Evolutionary conservation across 441 rosid species (phyloP).

Genomic region (Gossypium aridum): DNA sequence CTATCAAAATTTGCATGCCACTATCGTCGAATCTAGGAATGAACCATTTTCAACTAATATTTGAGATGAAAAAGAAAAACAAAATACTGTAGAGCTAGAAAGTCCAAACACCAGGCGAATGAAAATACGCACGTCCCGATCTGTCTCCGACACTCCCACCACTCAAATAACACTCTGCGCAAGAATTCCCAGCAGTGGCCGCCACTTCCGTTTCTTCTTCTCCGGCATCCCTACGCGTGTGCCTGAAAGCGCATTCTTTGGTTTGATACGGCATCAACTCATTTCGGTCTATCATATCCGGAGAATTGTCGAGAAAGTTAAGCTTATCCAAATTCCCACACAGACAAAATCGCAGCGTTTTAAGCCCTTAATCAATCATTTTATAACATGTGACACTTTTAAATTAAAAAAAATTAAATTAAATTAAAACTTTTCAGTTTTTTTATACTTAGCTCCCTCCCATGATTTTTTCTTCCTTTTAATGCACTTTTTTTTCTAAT

Average conservation of each 20-base stretch:
- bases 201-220: constrained; percentile 1
- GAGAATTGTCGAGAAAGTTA: constrained; percentile 35
- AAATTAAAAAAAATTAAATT: no score
- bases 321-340: constrained; percentile 32
- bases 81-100: constrained; percentile 4
- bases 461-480: no score
- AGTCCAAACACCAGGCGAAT: constrained; percentile 25
- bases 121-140: constrained; percentile 19
- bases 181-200: neutral
- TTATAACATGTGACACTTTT: no score
- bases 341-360: constrained; percentile 41
- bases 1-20: neutral
- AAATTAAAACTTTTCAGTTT: no score
- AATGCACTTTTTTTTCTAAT: no score
- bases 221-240: constrained; percentile 17
- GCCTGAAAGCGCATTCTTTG: constrained; percentile 32
- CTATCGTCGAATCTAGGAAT: neutral
- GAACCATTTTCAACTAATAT: neutral
- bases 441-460: no score
- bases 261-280: constrained; percentile 31
- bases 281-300: constrained; percentile 21
- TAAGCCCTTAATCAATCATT: constrained; percentile 18
- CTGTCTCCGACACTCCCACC: constrained; percentile 1
- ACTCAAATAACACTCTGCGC: neutral
- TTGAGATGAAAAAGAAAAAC: neutral